Conservation (phyloP, 805 yeast species). For the Zygosaccharomyces pseudorouxii region DNA sequence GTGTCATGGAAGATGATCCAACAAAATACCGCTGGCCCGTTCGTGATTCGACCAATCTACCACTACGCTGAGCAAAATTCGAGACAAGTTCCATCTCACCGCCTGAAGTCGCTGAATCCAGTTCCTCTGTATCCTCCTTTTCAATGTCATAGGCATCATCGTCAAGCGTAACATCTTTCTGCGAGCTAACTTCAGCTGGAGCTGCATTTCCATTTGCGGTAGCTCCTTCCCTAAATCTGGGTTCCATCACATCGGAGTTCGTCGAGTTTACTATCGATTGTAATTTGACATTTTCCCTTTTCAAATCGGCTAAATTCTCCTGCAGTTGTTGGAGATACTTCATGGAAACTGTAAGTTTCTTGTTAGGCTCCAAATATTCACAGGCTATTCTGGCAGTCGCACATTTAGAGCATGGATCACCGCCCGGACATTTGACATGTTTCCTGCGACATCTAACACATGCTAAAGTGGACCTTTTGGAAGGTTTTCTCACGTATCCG, state of each 20-base stretch:
- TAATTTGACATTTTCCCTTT: slow-evolving; percentile 58
- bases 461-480: slow-evolving; percentile 30
- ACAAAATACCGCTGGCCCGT: slow-evolving; percentile 73
- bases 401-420: slow-evolving; percentile 68
- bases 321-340: slow-evolving; percentile 63
- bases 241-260: neutral
- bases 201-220: neutral
- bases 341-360: slow-evolving; percentile 68
- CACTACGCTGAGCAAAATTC: slow-evolving; percentile 66
- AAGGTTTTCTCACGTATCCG: slow-evolving; percentile 13
- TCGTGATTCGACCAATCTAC: slow-evolving; percentile 65
- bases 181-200: neutral
- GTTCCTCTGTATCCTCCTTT: neutral
- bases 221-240: neutral
- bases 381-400: slow-evolving; percentile 50
- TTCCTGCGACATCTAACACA: slow-evolving; percentile 67
- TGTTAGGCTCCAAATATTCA: slow-evolving; percentile 68
- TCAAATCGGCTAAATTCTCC: slow-evolving; percentile 59
- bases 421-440: slow-evolving; percentile 76
- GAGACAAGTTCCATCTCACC: slow-evolving; percentile 52
- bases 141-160: neutral
- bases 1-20: slow-evolving; percentile 79
- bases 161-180: neutral
- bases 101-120: neutral
- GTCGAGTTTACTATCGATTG: slow-evolving; percentile 33